Evolutionary conservation across 768 basidiomycete genomes (phyloP).

Genomic region (Hebeloma cylindrosporum): DNA sequence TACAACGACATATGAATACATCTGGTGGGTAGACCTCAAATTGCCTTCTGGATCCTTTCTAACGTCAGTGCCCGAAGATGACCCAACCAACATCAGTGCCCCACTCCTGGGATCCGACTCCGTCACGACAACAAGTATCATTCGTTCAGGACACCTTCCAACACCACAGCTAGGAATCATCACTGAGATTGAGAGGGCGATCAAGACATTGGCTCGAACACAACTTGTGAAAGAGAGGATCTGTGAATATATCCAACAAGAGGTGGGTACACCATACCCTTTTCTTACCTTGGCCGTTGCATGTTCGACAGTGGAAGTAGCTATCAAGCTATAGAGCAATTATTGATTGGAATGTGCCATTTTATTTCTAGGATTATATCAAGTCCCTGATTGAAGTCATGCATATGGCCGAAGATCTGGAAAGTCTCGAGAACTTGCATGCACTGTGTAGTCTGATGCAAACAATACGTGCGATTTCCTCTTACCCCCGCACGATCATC

Average conservation of each 20-base stretch:
- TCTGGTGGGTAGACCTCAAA: constrained; percentile 45
- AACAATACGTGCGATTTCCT: constrained; percentile 80
- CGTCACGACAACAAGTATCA: constrained; percentile 61
- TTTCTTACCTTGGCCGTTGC: constrained; percentile 8
- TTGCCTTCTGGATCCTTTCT: constrained; percentile 3
- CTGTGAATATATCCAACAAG: constrained; percentile 84
- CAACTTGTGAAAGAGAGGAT: constrained; percentile 76
- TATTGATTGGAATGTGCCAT: constrained; percentile 22
- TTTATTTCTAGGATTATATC: constrained; percentile 71
- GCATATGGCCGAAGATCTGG: constrained; percentile 88
- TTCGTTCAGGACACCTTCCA: constrained; percentile 74
- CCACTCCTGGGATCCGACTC: constrained; percentile 63
- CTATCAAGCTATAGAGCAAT: too few species aligned
- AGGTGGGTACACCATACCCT: constrained; percentile 50
- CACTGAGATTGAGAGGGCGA: constrained; percentile 73
- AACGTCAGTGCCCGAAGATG: constrained; percentile 37
- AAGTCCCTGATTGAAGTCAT: constrained; percentile 83
- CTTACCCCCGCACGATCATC: too few species aligned
- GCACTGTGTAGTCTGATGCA: constrained; percentile 91
- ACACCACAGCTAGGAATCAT: constrained; percentile 76
- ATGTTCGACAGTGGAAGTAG: too few species aligned
- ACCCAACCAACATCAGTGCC: constrained; percentile 50
- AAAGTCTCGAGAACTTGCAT: constrained; percentile 88
- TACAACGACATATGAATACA: constrained; percentile 78
- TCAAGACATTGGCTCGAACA: constrained; percentile 75